phyloP scores from a whole-genome alignment of 2,329 filamentous ascomycete species.

The Cladosporium austrohemisphaericum region DNA sequence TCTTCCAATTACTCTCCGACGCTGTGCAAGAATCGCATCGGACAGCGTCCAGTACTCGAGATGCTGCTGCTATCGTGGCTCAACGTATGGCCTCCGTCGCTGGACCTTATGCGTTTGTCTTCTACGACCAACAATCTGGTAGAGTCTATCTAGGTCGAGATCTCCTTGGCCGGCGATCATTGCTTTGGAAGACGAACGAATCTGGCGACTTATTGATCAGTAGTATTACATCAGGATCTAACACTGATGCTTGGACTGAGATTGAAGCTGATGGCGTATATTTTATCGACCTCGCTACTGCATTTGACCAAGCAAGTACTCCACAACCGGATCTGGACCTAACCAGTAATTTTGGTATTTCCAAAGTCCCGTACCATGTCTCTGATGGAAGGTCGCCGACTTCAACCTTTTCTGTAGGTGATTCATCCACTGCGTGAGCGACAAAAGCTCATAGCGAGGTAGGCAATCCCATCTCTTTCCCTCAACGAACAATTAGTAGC shows the following conservation, averaged over 20 bases:
- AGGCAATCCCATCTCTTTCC: slow-evolving; percentile 31
- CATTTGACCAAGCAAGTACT: not conserved
- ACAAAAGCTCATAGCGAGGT: slow-evolving; percentile 30
- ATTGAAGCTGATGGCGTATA: slow-evolving; percentile 83
- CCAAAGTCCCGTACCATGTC: slow-evolving; percentile 5
- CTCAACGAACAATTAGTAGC: slow-evolving; percentile 25
- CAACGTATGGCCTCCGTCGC: slow-evolving; percentile 21
- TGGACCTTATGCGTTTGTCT: slow-evolving; percentile 89
- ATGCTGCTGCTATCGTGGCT: slow-evolving; percentile 1
- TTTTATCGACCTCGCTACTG: slow-evolving; percentile 52
- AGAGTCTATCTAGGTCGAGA: slow-evolving; percentile 81
- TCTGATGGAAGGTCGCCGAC: not conserved
- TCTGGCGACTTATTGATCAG: slow-evolving; percentile 59
- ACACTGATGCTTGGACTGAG: slow-evolving; percentile 62
- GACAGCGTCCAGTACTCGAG: not conserved
- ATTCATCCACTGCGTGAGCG: not conserved
- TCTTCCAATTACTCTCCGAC: slow-evolving; percentile 57
- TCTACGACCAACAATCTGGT: slow-evolving; percentile 61
- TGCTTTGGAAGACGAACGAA: slow-evolving; percentile 57
- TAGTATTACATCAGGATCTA: slow-evolving; percentile 61
- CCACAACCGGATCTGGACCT: not conserved
- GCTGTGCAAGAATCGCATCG: not conserved
- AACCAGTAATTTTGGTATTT: not conserved
- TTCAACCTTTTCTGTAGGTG: slow-evolving; percentile 8
- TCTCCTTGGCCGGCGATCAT: slow-evolving; percentile 78